Base-by-base conservation (phyloP, 371 early-diverging fungal genomes). In the Pancytospora philotis region DNA sequence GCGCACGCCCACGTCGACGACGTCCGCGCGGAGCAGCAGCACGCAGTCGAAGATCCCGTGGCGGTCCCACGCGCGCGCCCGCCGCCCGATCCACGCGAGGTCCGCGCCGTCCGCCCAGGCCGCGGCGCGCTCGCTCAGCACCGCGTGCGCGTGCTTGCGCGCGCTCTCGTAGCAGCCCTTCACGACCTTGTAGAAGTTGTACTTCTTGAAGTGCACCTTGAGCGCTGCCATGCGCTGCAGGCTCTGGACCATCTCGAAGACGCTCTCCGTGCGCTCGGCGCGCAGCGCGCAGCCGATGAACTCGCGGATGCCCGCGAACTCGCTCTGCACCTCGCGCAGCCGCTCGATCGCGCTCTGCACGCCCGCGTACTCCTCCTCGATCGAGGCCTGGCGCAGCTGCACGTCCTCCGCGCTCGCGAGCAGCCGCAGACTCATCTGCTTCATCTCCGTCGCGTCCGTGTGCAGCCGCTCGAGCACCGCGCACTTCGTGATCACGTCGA, bases 401-500 rank as follows among this genome's bases (percentile, higher is more conserved):
- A 71, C 16, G 13, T 61, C 41, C 4, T 62, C 55, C 1, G 50
- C 41, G 4, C 41, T 37, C 16, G 36, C 49, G 2, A 22, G n/a
- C 10, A 75, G 49, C 8, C 62, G 35, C 1, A 36, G 34, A 0
- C 38, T 62, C 10, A 60, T 38, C 22, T 22, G 41, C 49, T 67
- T 62, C 32, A 75, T 16, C 37, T 39, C 35, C 31, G 65, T 19
- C 0, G 71, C 28, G 0, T 31, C 31, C 4, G 62, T 48, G 34
- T 38, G 41, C 2, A 71, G 13, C 50, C 13, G 27, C 31, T 75
- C 66, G 48, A 75, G 59, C 10, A 50, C 41, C 39, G 31, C 45
- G 48, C 75, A 75, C 45, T 50, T 71, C 22, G 61, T 53, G n/a
- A 75, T 66, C 16, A 75, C 65, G 35, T 60, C 45, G 22, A 71